Conservation (phyloP, 441 rosid species). For the Bocquillonia castaneifolia region DNA sequence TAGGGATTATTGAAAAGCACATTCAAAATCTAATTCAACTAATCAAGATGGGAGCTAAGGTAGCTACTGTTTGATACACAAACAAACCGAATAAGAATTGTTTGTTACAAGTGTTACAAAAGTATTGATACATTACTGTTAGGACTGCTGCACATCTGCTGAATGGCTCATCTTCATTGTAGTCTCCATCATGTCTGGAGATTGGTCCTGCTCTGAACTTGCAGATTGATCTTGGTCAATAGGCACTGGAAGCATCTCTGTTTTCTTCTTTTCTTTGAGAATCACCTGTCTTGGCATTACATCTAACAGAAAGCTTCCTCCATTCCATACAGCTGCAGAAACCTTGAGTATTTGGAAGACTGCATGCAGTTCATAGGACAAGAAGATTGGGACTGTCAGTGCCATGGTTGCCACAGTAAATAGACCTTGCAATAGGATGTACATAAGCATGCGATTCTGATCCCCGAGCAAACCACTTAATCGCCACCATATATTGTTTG, state of each 20-base stretch:
- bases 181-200: constrained; percentile 2
- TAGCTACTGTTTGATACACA: not conserved
- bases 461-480: constrained; percentile 78
- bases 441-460: constrained; percentile 75
- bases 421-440: constrained; percentile 62
- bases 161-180: constrained; percentile 12
- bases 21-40: not conserved
- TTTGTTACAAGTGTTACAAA: not conserved
- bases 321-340: constrained; percentile 86
- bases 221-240: constrained; percentile 23
- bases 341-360: constrained; percentile 78
- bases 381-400: constrained; percentile 81
- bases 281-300: constrained; percentile 90
- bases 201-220: constrained; percentile 18
- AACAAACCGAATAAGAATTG: not conserved
- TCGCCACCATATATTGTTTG: constrained; percentile 83
- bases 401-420: constrained; percentile 93
- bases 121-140: not conserved
- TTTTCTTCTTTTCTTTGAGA: constrained; percentile 67
- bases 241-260: constrained; percentile 39
- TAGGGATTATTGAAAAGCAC: no score
- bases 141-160: constrained; percentile 1
- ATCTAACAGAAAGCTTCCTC: constrained; percentile 83
- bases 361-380: constrained; percentile 61
- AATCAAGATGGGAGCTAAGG: not conserved